These are phyloP conservation scores for Yarrowia sp. DNA, from an alignment of 805 yeast genomes.

Conservation along the genomic window DNA sequence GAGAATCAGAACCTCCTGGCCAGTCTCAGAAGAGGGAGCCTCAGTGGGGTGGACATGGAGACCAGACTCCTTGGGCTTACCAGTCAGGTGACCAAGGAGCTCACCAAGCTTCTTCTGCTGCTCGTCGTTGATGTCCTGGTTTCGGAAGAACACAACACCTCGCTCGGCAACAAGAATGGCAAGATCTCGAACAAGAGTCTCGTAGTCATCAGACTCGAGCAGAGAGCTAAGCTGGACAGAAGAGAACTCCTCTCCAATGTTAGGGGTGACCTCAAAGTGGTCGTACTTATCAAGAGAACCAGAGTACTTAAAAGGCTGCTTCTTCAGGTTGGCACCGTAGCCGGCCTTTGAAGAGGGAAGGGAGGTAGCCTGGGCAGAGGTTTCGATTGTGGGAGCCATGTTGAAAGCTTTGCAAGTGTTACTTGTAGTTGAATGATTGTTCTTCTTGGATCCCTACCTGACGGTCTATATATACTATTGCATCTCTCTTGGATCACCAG, in stretches of 20 bases:
- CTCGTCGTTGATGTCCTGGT: slow-evolving; percentile 52
- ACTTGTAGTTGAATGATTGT: slow-evolving; percentile 21
- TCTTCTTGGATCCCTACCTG: neutral
- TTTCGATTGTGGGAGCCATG: slow-evolving; percentile 39
- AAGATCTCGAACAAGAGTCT: slow-evolving; percentile 49
- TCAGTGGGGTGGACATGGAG: slow-evolving; percentile 49
- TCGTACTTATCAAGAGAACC: slow-evolving; percentile 40
- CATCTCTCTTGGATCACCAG: slow-evolving; percentile 1
- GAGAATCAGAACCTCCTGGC: slow-evolving; percentile 46
- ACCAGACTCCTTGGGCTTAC: slow-evolving; percentile 46
- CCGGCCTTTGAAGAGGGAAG: slow-evolving; percentile 27
- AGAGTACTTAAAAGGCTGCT: slow-evolving; percentile 37
- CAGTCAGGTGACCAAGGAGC: slow-evolving; percentile 45
- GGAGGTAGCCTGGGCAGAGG: slow-evolving; percentile 22
- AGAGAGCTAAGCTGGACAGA: slow-evolving; percentile 28
- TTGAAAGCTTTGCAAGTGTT: slow-evolving; percentile 32
- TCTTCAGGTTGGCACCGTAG: slow-evolving; percentile 37
- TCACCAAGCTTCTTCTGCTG: slow-evolving; percentile 47
- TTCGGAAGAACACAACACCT: slow-evolving; percentile 59
- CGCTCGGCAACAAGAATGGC: slow-evolving; percentile 58
- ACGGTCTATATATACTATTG: slow-evolving; percentile 31
- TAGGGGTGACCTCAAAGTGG: slow-evolving; percentile 40
- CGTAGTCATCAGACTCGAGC: slow-evolving; percentile 34
- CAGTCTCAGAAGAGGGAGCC: slow-evolving; percentile 44
- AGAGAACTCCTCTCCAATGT: slow-evolving; percentile 40